These are phyloP conservation scores for Yamadazyma pseudoaaseri DNA, from an alignment of 1,139 yeast genomes.

Conservation along the genomic window DNA sequence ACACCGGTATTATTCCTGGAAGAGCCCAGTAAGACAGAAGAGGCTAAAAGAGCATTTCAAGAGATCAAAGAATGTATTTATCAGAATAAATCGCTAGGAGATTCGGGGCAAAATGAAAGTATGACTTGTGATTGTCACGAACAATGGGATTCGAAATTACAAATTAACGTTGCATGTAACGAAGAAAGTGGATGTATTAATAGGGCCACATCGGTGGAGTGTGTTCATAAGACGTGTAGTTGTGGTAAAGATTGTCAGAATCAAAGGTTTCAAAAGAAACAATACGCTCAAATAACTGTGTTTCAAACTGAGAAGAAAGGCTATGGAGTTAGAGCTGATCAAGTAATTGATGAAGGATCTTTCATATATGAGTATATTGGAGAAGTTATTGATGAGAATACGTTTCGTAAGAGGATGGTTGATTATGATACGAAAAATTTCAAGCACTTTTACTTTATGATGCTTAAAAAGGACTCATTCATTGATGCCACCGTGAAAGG, in stretches of 20 bases:
- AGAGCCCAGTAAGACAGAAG: constrained; percentile 62
- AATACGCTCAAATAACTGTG: constrained; percentile 73
- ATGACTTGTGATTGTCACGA: constrained; percentile 90
- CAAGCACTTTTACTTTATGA: constrained; percentile 94
- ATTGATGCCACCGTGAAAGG: constrained; percentile 94
- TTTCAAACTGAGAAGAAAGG: constrained; percentile 84
- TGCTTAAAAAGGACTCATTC: constrained; percentile 89
- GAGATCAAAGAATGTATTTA: constrained; percentile 62
- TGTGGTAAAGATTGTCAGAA: constrained; percentile 85
- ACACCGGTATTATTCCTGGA: constrained; percentile 40
- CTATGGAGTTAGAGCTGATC: constrained; percentile 78
- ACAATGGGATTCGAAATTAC: constrained; percentile 34
- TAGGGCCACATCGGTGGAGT: constrained; percentile 87
- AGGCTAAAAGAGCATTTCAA: constrained; percentile 61
- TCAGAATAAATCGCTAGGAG: constrained; percentile 57
- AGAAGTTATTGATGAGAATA: constrained; percentile 79
- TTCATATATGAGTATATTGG: constrained; percentile 93
- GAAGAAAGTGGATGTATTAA: constrained; percentile 89
- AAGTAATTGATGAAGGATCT: constrained; percentile 53
- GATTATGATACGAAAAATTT: constrained; percentile 70
- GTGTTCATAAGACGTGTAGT: constrained; percentile 66
- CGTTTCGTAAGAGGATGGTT: constrained; percentile 71
- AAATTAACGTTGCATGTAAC: constrained; percentile 70
- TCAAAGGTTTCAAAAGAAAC: constrained; percentile 77
- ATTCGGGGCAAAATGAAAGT: constrained; percentile 64